These are phyloP conservation scores for Diospyros kaki DNA, from an alignment of 148 eudicot genomes.

Conservation along the genomic window DNA sequence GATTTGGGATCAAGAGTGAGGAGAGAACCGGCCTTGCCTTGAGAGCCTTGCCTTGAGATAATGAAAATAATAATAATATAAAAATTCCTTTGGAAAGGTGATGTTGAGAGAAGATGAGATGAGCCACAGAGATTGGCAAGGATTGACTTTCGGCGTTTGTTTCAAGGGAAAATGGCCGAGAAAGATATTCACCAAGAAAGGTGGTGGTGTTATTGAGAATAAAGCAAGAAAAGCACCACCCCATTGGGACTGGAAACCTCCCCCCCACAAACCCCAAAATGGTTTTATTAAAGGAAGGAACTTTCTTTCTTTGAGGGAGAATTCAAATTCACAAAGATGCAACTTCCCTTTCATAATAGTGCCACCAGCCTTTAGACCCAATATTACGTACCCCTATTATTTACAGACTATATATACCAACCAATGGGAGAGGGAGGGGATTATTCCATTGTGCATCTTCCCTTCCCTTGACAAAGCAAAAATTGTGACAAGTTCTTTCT, in stretches of 20 bases:
- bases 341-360: conserved; percentile 5
- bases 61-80: conserved; percentile 1
- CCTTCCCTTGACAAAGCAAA: too few relatives aligned
- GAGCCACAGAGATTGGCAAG: conserved; percentile 5
- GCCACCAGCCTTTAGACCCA: neutral
- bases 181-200: conserved; percentile 16
- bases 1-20: neutral
- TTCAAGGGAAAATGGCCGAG: conserved; percentile 13
- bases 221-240: conserved; percentile 11
- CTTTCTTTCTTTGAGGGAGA: neutral
- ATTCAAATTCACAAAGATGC: neutral
- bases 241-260: neutral
- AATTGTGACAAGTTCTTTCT: too few relatives aligned
- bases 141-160: conserved; percentile 4
- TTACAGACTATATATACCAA: too few relatives aligned
- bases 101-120: conserved; percentile 6
- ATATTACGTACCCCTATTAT: neutral
- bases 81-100: conserved; percentile 1
- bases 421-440: too few relatives aligned
- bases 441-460: too few relatives aligned
- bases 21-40: too few relatives aligned
- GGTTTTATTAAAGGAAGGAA: neutral
- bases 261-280: conserved; percentile 5
- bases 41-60: neutral
- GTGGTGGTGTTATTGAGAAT: conserved; percentile 8